Base-by-base conservation (phyloP, 495 filamentous ascomycete species). In the Aspergillus baeticus region DNA sequence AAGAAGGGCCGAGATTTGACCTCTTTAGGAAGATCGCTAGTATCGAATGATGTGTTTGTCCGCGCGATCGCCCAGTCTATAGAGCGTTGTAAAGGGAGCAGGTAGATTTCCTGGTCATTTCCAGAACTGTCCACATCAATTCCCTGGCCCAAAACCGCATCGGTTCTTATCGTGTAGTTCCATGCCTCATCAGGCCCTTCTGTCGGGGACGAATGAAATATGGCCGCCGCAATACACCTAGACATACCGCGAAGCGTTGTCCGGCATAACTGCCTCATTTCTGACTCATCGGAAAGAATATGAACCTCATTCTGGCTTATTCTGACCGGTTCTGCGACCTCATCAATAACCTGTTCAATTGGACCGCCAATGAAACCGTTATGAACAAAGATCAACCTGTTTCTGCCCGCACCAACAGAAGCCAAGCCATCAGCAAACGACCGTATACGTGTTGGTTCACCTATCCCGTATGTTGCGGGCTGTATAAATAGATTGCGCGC, bases 81-180 rank as follows among this genome's bases (percentile, higher is more conserved):
- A 0, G 88, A 84, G 55, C 84, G 80, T 67, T 94, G 90, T 17
- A 96, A 71, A 10, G 91, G 91, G 18, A 96, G 75, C 51, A 87
- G 74, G 54, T 89, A 95, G 20, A 89, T 72, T 68, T 95, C 77
- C 29, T 74, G 81, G 63, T 88, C 86, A 65, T 92, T 93, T 46
- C 76, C 72, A 37, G 77, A 66, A 11, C 69, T 68, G 7, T 81
- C 71, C 34, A 83, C 78, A 62, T 85, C 78, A 54, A 95, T 81
- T 47, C 77, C 81, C 14, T 70, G 69, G 1, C 81, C 81, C 51
- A 92, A 70, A 0, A 80, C 73, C 3, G 83, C 82, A 65, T 96
- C 91, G 3, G 83, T 82, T 52, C 89, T 76, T 15, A 96, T 74
- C 1, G 87, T 91, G 60, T 95, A 96, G 67, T 93, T 93, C 91